Conservation (phyloP, 2,329 filamentous ascomycete genomes). For the Aspergillus caelatus region DNA sequence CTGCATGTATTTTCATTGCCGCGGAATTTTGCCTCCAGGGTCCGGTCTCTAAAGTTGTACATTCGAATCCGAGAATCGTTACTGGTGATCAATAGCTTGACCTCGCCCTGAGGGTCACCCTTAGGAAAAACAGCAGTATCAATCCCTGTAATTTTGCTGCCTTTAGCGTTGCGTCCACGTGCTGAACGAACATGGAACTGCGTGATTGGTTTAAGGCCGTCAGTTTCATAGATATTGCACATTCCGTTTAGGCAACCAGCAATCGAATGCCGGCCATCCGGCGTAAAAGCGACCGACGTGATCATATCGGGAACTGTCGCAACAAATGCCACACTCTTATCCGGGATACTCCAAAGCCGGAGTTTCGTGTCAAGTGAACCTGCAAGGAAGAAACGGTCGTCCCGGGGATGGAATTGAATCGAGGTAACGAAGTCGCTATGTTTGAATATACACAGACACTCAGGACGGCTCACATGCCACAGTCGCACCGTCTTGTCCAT, state of each 20-base stretch:
- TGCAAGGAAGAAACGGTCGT: constrained; percentile 95
- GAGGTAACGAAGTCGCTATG: constrained; percentile 95
- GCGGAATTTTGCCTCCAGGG: constrained; percentile 83
- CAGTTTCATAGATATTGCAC: constrained; percentile 90
- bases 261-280: constrained; percentile 86
- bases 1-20: constrained; percentile 88
- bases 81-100: constrained; percentile 86
- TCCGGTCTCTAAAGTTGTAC: constrained; percentile 85
- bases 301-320: constrained; percentile 81
- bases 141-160: constrained; percentile 96
- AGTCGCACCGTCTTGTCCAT: constrained; percentile 97
- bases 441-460: constrained; percentile 91
- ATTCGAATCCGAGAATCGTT: constrained; percentile 92
- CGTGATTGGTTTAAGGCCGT: constrained; percentile 78
- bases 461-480: constrained; percentile 84
- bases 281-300: constrained; percentile 90
- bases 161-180: constrained; percentile 89
- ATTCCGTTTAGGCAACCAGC: constrained; percentile 84
- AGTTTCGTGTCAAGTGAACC: constrained; percentile 88
- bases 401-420: constrained; percentile 89
- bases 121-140: constrained; percentile 68
- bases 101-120: constrained; percentile 62
- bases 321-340: constrained; percentile 87
- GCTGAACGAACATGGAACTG: constrained; percentile 94
- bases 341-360: constrained; percentile 93